Percentiles rank a stretch among this genome's conserved stretches.
These are phyloP conservation scores for Tricharina praecox DNA, from an alignment of 495 filamentous ascomycete species.

Conservation along the genomic window DNA sequence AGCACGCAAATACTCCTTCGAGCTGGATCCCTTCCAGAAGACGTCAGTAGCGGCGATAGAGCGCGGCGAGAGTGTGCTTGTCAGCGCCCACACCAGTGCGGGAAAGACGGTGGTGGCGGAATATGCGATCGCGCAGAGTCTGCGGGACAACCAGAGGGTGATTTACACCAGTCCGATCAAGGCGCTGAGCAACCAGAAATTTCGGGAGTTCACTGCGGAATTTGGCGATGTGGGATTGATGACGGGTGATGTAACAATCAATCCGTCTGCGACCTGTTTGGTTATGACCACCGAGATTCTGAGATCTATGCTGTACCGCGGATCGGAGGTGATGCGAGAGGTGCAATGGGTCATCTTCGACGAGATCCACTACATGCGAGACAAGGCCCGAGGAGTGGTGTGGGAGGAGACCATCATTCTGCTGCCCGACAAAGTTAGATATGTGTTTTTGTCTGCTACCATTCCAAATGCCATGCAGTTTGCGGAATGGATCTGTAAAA, in stretches of 20 bases:
- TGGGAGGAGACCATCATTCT: slow-evolving; percentile 99
- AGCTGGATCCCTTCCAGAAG: slow-evolving; percentile 90
- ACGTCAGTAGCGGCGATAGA: slow-evolving; percentile 85
- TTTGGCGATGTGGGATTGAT: slow-evolving; percentile 96
- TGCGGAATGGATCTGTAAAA: slow-evolving; percentile 96
- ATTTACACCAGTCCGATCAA: slow-evolving; percentile 99
- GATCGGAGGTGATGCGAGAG: slow-evolving; percentile 98
- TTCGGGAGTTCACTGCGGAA: slow-evolving; percentile 82
- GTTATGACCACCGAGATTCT: slow-evolving; percentile 99
- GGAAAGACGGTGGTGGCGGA: slow-evolving; percentile 97
- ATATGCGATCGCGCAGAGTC: slow-evolving; percentile 93
- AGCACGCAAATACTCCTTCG: slow-evolving; percentile 69
- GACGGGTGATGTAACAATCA: slow-evolving; percentile 98
- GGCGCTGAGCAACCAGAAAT: slow-evolving; percentile 95
- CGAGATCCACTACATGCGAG: slow-evolving; percentile 96
- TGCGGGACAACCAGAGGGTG: slow-evolving; percentile 91
- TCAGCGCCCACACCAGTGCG: slow-evolving; percentile 92
- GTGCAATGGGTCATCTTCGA: slow-evolving; percentile 96
- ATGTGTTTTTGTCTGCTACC: slow-evolving; percentile 96
- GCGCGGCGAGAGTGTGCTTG: slow-evolving; percentile 83
- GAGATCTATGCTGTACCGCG: slow-evolving; percentile 92
- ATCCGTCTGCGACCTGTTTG: slow-evolving; percentile 89
- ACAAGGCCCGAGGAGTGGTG: slow-evolving; percentile 83
- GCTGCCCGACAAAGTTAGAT: slow-evolving; percentile 91
- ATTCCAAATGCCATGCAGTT: slow-evolving; percentile 99